Evolutionary conservation across 495 filamentous ascomycete genomes (phyloP).

Genomic region (Tetracladium setigerum): DNA sequence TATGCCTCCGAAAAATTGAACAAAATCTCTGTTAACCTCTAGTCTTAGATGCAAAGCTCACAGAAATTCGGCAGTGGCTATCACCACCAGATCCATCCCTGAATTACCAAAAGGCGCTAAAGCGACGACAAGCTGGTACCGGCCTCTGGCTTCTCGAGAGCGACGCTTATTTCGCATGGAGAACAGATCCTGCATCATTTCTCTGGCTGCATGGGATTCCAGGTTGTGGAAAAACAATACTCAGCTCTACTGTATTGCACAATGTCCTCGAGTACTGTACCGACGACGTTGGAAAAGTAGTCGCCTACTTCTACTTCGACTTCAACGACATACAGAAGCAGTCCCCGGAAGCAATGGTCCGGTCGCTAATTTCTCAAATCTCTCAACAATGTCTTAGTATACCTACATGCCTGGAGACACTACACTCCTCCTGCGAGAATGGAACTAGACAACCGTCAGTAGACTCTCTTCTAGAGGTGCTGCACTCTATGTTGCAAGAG

Average conservation of each 20-base stretch:
- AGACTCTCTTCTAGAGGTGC: slow-evolving; percentile 7
- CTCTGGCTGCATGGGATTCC: slow-evolving; percentile 31
- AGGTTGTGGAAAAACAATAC: slow-evolving; percentile 30
- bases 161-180: slow-evolving; percentile 19
- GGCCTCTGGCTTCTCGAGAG: slow-evolving; percentile 25
- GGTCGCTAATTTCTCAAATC: slow-evolving; percentile 6
- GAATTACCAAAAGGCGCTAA: slow-evolving; percentile 14
- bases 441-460: not conserved
- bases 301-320: slow-evolving; percentile 27
- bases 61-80: too few relatives aligned
- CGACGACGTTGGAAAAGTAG: not conserved
- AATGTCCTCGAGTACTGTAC: slow-evolving; percentile 9
- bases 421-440: slow-evolving; percentile 4
- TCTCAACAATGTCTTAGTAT: not conserved
- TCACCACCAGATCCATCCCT: slow-evolving; percentile 17
- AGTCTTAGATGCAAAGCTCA: slow-evolving; percentile 7
- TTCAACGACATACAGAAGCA: slow-evolving; percentile 24
- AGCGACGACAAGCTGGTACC: slow-evolving; percentile 11
- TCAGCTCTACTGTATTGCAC: slow-evolving; percentile 24
- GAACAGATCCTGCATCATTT: slow-evolving; percentile 5
- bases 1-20: not conserved
- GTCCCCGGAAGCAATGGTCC: not conserved
- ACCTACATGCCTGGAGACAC: not conserved
- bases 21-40: slow-evolving; percentile 5
- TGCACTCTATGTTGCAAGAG: slow-evolving; percentile 7